A percentile compares a stretch with the other conserved stretches of the same genome.
Evolutionary conservation across 768 basidiomycete genomes (phyloP).

Genomic region (Pleurotus platypus): DNA sequence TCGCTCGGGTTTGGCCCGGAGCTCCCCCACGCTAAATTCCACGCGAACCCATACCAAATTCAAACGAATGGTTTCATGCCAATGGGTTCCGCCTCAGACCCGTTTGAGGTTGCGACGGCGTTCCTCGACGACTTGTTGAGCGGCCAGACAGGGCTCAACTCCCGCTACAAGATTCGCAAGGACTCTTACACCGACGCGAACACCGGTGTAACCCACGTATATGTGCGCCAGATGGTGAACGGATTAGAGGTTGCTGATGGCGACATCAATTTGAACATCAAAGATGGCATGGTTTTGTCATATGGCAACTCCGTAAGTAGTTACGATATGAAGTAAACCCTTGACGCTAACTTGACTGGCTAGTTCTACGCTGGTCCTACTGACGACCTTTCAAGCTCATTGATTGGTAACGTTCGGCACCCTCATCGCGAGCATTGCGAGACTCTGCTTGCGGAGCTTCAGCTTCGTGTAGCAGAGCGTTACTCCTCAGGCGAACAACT

Average conservation of each 20-base stretch:
- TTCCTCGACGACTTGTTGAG: constrained; percentile 54
- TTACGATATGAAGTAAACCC: background rate
- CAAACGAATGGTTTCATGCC: constrained; percentile 38
- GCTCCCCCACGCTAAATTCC: constrained; percentile 69
- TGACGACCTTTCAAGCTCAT: constrained; percentile 34
- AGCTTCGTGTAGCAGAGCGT: background rate
- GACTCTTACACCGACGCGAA: constrained; percentile 86
- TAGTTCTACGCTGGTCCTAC: constrained; percentile 75
- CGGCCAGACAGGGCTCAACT: constrained; percentile 31
- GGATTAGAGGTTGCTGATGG: constrained; percentile 88
- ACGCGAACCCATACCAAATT: constrained; percentile 45
- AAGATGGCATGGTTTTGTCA: constrained; percentile 77
- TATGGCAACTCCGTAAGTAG: constrained; percentile 79
- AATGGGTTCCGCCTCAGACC: constrained; percentile 37
- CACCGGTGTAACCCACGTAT: constrained; percentile 88
- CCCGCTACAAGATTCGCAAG: constrained; percentile 59
- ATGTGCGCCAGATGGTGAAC: constrained; percentile 79
- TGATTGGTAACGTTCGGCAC: constrained; percentile 30
- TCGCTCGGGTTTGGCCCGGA: constrained; percentile 85
- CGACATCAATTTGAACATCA: constrained; percentile 91
- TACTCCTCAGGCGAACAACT: constrained; percentile 26
- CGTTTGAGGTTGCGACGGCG: constrained; percentile 56
- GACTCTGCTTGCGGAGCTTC: constrained; percentile 33
- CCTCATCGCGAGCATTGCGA: constrained; percentile 56
- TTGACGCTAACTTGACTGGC: background rate